Base-by-base conservation (phyloP, 768 basidiomycete species). In the Pilatotrama ljubarskyi region DNA sequence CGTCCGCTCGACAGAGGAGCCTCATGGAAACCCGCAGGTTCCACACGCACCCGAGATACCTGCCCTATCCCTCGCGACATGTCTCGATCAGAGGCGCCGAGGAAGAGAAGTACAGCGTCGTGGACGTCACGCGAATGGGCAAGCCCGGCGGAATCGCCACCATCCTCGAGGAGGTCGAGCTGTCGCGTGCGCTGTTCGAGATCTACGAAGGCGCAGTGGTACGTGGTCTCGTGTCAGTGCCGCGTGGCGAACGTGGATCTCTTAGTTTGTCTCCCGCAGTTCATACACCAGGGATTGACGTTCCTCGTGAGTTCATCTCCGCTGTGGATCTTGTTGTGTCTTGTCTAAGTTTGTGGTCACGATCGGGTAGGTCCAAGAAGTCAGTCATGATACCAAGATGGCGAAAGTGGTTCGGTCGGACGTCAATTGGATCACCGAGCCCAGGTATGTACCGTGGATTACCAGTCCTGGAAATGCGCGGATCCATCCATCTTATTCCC, bases 201-300 rank as follows among this genome's bases (percentile, higher is more conserved):
- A 75, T 91, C 9, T 96, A 95, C 66, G 93, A 95, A 74, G 94
- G 93, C 13, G 93, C 86, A 4, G 85, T 95, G 62, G 90, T 91
- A 71, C 64, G 78, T 76, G 2, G 13, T 38, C 25, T 18, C 42
- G 32, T 42, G 55, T 66, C 37, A 10, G 57, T 38, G 42, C 49
- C 18, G 41, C 20, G 26, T 42, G 29, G 22, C 11, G 17, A 13
- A 14, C 5, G 20, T 46, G 6, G 22, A 46, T 46, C 40, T 63
- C 64, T 72, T 35, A 8, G 29, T 32, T 22, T 11, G 36, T 17
- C 22, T 11, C n/a, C 35, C 29, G 14, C 51, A 93, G 88, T 96
- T 91, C 73, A 84, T 95, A 73, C 93, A 95, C 68, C 93, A 94
- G 75, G 93, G 94, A 3, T 64, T 86, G 61, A 85, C 91, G 0